Base-by-base conservation (phyloP, 2,329 filamentous ascomycete species). In the Leptographium lundbergii region DNA sequence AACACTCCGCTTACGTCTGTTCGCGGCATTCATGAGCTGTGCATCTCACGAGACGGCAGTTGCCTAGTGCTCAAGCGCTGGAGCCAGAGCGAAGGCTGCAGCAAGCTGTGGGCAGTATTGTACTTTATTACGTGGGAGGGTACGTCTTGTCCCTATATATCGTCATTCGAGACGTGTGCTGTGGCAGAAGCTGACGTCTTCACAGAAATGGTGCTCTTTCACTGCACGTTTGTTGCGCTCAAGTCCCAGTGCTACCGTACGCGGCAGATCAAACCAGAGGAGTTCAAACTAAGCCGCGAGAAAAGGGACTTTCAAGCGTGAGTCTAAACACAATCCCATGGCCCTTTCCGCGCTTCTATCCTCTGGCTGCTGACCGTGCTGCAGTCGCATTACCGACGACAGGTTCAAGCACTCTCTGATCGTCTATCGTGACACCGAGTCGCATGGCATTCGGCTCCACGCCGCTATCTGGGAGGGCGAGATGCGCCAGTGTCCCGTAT, bases 41-140 rank as follows among this genome's bases (percentile, higher is more conserved):
- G 74, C 57, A 75, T 84, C 50, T 67, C 72, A 19, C 75, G 81
- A 39, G 75, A 76, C 27, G 74, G 73, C 6, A 74, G 73, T 27
- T 75, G 74, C 0, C 69, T 85, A 11, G 70, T 75, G 36, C 71
- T 85, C 52, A 75, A 75, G 53, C 73, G 77, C 57, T 84, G 80
- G 79, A 81, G 76, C 64, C 62, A 65, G 0, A 67, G 67, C 0
- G 73, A 74, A 50, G 67, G 69, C 11, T 69, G 72, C 47, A 67
- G 73, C 59, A 82, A 77, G 63, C 65, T 73, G 1, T 85, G 82
- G 82, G 78, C 78, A 0, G 73, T 70, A 4, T 67, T 85, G 6
- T 78, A 73, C 60, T 85, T 85, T 61, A 68, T 77, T 59, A 83
- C 80, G 1, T 85, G 80, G 80, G 82, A 85, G 73, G 80, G 81